Evolutionary conservation across 176 grass and related monocot genomes (phyloP).

Genomic region (Pontederia crassipes): DNA sequence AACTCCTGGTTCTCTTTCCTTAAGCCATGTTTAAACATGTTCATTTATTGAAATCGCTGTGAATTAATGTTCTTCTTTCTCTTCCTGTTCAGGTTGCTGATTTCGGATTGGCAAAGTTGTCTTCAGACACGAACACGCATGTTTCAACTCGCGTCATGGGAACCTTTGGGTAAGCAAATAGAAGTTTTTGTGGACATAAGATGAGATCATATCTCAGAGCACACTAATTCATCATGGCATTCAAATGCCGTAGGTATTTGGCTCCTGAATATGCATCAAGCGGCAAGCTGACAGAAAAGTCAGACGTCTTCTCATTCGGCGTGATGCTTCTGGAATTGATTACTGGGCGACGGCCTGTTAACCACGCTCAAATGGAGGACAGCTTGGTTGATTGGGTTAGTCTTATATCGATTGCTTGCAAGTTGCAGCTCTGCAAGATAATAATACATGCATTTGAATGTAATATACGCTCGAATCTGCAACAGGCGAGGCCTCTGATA

Average conservation of each 20-base stretch:
- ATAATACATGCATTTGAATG: neutral
- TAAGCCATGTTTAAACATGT: neutral
- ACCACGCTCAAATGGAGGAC: conserved; percentile 66
- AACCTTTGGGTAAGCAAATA: conserved; percentile 59
- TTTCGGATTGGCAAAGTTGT: conserved; percentile 81
- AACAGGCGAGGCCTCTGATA: conserved; percentile 67
- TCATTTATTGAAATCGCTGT: neutral
- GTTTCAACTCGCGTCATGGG: conserved; percentile 98
- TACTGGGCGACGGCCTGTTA: conserved; percentile 64
- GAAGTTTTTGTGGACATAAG: neutral
- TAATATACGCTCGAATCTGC: neutral
- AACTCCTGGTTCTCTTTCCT: neutral
- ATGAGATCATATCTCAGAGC: neutral
- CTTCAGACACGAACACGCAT: conserved; percentile 80
- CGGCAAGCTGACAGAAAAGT: conserved; percentile 91
- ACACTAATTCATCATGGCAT: neutral
- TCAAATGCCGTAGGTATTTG: conserved; percentile 43
- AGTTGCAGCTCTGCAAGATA: neutral
- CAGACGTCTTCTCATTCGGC: conserved; percentile 94
- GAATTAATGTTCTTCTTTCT: neutral
- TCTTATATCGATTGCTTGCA: neutral
- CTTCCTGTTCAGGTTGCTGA: conserved; percentile 53
- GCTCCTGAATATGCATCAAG: conserved; percentile 93
- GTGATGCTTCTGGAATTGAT: conserved; percentile 96
- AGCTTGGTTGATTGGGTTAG: conserved; percentile 94